Evolutionary conservation across 305 asterid species (phyloP).

Genomic region (Plantago lanceolata): DNA sequence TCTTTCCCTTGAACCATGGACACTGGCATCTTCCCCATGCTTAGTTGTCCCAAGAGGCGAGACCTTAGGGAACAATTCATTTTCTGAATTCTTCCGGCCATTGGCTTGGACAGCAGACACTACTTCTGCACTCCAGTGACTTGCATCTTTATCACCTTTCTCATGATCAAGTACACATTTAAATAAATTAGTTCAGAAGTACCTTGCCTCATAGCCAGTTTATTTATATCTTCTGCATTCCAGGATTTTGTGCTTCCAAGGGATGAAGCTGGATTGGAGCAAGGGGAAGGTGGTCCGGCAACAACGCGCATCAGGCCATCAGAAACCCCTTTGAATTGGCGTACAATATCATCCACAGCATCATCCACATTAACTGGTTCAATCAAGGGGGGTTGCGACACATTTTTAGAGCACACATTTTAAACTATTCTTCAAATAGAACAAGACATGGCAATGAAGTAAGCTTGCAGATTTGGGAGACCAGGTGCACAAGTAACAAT

Average conservation of each 20-base stretch:
- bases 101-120: slow-evolving; percentile 40
- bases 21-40: slow-evolving; percentile 32
- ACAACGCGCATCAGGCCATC: slow-evolving; percentile 66
- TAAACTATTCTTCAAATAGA: background rate
- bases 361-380: slow-evolving; percentile 79
- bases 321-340: slow-evolving; percentile 88
- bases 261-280: slow-evolving; percentile 40
- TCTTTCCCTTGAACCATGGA: slow-evolving; percentile 20
- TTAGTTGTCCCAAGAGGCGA: slow-evolving; percentile 37
- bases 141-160: slow-evolving; percentile 54
- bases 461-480: too few relatives aligned
- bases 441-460: too few relatives aligned
- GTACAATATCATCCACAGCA: slow-evolving; percentile 83
- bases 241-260: slow-evolving; percentile 45
- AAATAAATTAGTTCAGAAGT: slow-evolving; percentile 46
- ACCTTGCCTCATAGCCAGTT: slow-evolving; percentile 42
- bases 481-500: too few relatives aligned
- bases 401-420: slow-evolving; percentile 2
- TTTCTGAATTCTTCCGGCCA: slow-evolving; percentile 53
- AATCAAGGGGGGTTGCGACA: slow-evolving; percentile 13
- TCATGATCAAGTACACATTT: slow-evolving; percentile 66
- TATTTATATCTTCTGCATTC: slow-evolving; percentile 55
- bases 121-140: slow-evolving; percentile 39
- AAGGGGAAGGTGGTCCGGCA: slow-evolving; percentile 50
- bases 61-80: slow-evolving; percentile 46